phyloP scores from a whole-genome alignment of 2,329 filamentous ascomycete genomes.

The Colletotrichum brevisporum region DNA sequence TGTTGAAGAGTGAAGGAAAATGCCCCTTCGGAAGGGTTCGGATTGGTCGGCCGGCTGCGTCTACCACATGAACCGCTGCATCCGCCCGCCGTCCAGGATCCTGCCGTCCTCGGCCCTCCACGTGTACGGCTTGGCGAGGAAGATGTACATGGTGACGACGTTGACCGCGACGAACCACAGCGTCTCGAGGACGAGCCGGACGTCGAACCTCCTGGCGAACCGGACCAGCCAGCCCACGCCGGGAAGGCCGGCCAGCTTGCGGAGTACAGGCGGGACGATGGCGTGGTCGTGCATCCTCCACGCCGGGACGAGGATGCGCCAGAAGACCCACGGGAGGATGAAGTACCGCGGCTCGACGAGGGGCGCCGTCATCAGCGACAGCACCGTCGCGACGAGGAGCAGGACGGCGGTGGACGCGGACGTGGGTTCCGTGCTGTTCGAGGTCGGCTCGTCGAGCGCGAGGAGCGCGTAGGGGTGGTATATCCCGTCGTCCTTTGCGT shows the following conservation, averaged over 20 bases:
- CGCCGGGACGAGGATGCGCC: constrained; percentile 83
- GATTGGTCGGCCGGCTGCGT: background rate
- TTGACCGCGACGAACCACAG: constrained; percentile 79
- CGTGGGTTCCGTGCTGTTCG: constrained; percentile 48
- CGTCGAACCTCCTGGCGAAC: constrained; percentile 51
- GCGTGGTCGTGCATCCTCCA: constrained; percentile 47
- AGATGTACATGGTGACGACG: constrained; percentile 76
- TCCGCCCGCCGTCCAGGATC: constrained; percentile 66
- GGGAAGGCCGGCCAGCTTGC: constrained; percentile 16
- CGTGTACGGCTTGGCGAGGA: constrained; percentile 76
- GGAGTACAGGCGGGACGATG: background rate
- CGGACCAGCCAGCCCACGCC: constrained; percentile 23
- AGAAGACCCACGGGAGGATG: constrained; percentile 94
- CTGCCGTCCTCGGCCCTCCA: constrained; percentile 71
- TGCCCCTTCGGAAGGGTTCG: too few species aligned
- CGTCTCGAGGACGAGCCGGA: constrained; percentile 73
- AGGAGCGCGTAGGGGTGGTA: constrained; percentile 40
- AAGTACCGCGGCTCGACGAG: constrained; percentile 97
- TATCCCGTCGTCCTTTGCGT: constrained; percentile 7
- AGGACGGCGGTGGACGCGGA: constrained; percentile 68
- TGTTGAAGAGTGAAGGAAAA: too few species aligned
- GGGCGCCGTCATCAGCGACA: constrained; percentile 89
- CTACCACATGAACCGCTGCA: constrained; percentile 89
- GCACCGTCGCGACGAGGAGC: constrained; percentile 76
- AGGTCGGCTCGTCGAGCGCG: constrained; percentile 44